phyloP scores from a whole-genome alignment of 306 rosid genomes.

The Echinosophora koreensis region DNA sequence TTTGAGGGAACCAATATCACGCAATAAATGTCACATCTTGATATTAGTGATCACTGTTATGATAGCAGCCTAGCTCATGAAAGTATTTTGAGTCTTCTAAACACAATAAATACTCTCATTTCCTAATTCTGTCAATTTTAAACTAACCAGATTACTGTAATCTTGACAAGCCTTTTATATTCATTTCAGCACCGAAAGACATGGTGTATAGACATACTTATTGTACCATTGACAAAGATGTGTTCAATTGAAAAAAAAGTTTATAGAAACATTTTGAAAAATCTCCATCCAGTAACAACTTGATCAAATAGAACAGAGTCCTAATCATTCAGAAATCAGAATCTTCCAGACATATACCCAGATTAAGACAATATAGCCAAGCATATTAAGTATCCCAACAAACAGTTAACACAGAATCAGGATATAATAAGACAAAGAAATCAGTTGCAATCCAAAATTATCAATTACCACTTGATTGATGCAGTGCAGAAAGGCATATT shows the following conservation, averaged over 20 bases:
- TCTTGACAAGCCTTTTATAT: background rate
- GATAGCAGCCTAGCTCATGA: background rate
- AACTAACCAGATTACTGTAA: background rate
- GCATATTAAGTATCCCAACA: slow-evolving; percentile 9
- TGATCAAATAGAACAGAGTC: too few species aligned
- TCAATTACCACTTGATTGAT: slow-evolving; percentile 84
- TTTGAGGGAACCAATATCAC: background rate
- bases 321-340: background rate
- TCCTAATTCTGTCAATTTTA: background rate
- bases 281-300: background rate
- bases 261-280: too few species aligned
- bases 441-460: slow-evolving; percentile 18
- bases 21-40: background rate
- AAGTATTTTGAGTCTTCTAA: background rate
- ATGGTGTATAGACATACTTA: too few species aligned
- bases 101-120: background rate
- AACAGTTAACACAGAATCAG: background rate
- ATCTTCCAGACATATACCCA: slow-evolving; percentile 15
- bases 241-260: too few species aligned
- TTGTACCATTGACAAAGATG: too few species aligned
- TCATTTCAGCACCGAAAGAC: background rate
- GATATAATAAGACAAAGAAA: slow-evolving; percentile 4
- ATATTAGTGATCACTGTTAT: background rate
- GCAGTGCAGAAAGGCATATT: slow-evolving; percentile 66
- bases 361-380: slow-evolving; percentile 20